phyloP scores from a whole-genome alignment of 345 rosid genomes.

The Psidium guajava region DNA sequence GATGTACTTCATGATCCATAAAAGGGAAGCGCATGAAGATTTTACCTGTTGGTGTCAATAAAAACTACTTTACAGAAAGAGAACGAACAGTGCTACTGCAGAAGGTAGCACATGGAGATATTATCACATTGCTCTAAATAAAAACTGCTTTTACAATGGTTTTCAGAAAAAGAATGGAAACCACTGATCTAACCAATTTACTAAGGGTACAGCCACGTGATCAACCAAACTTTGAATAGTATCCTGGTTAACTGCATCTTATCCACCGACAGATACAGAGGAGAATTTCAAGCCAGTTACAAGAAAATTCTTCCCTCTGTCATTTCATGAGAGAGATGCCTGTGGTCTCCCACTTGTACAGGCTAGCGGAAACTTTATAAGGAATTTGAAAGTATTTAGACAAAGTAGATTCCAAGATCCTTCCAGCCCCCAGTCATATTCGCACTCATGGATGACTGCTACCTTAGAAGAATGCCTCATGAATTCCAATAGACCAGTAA shows the following conservation, averaged over 20 bases:
- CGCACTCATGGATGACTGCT: background rate
- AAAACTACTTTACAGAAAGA: background rate
- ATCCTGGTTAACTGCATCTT: background rate
- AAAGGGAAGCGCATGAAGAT: background rate
- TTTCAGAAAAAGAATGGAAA: background rate
- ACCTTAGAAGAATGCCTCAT: background rate
- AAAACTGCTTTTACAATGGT: background rate
- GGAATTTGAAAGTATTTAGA: background rate
- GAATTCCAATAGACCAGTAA: background rate
- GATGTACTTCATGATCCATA: background rate
- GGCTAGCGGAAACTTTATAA: background rate
- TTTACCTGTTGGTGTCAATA: background rate
- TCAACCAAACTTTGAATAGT: background rate
- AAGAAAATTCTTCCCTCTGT: background rate
- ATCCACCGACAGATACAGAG: background rate
- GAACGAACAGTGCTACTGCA: background rate
- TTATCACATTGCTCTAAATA: background rate
- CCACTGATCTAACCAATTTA: background rate
- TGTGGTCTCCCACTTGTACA: background rate
- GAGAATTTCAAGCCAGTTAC: background rate
- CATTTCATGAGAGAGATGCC: background rate
- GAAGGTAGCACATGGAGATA: background rate
- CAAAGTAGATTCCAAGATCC: background rate
- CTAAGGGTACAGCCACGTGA: background rate
- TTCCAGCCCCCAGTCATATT: background rate